Percentiles rank a stretch among this genome's conserved stretches.
Evolutionary conservation across 371 early-diverging fungal species (phyloP).

Genomic region (Mortierella sp.): DNA sequence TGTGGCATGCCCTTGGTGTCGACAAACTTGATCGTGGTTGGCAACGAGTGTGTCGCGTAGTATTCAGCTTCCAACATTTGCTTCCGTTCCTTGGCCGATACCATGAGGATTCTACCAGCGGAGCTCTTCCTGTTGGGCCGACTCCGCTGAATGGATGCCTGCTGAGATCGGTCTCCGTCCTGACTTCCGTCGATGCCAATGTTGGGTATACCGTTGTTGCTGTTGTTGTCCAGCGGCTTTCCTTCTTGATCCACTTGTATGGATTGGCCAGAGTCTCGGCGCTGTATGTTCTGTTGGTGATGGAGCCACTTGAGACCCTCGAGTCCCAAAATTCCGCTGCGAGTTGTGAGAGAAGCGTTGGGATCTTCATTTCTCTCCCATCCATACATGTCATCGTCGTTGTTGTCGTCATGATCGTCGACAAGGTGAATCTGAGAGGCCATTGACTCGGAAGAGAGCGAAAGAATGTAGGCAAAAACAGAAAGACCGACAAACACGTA

Average conservation of each 20-base stretch:
- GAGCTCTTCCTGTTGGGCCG: conserved; percentile 19
- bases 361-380: conserved; percentile 44
- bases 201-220: background rate
- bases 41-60: conserved; percentile 27
- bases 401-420: conserved; percentile 35
- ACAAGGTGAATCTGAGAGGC: conserved; percentile 45
- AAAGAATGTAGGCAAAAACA: conserved; percentile 54
- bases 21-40: conserved; percentile 41
- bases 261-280: conserved; percentile 7
- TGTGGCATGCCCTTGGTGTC: conserved; percentile 40
- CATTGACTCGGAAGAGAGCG: conserved; percentile 50
- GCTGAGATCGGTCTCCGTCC: conserved; percentile 8
- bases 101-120: conserved; percentile 21
- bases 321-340: conserved; percentile 34
- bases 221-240: conserved; percentile 4
- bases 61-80: conserved; percentile 44
- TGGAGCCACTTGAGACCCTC: conserved; percentile 36
- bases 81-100: conserved; percentile 34
- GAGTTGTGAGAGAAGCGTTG: conserved; percentile 27
- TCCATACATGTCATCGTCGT: conserved; percentile 42
- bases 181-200: background rate
- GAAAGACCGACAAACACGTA: conserved; percentile 54
- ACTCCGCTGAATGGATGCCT: conserved; percentile 18
- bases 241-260: conserved; percentile 21
- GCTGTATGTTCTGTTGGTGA: conserved; percentile 33